Base-by-base conservation (phyloP, 106 monocot species). In the Allium fistulosum region DNA sequence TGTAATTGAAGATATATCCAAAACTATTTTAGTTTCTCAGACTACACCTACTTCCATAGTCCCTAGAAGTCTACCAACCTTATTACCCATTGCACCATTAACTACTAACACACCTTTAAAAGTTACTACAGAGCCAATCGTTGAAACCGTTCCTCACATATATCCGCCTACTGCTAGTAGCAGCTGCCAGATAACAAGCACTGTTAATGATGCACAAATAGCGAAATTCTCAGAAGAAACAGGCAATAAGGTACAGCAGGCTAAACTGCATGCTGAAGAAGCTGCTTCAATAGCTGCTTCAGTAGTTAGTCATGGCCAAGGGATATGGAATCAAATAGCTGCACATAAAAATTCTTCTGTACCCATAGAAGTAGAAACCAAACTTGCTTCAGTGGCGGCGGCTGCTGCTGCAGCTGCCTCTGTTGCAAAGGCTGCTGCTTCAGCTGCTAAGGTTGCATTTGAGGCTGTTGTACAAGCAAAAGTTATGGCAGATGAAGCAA, bases 351-450 rank as follows among this genome's bases (percentile, higher is more conserved):
- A 80, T 66, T 84, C 84, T 73, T 74, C 79, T 13, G 58, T 85
- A 59, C 67, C 59, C 59, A 79, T 87, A 74, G 87, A 90, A 67
- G 71, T 75, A 61, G 89, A 92, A 70, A 63, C 66, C 46, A 99
- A 83, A 70, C 80, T 99, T 79, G 80, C 92, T 72, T 92, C 89
- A 79, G 92, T 92, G 26, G 92, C 97, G 57, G 91, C 75, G 70
- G 89, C 89, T 11, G 89, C 73, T 56, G 77, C 84, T 12, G 89
- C 89, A 11, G 97, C 97, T 64, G 84, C 79, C 61, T 75, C 92
- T 75, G 97, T 97, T 78, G 92, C 97, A 45, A 97, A 90, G 79
- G 92, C 89, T 53, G 97, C 97, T 61, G 86, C 97, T 53, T 85
- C 81, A 49, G 97, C 89, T 71, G 97, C 97, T 61, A 92, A 92